Percentiles rank a stretch among this genome's conserved stretches.
phyloP scores from a whole-genome alignment of 2,329 filamentous ascomycete genomes.

The Diaporthe aspalathi region DNA sequence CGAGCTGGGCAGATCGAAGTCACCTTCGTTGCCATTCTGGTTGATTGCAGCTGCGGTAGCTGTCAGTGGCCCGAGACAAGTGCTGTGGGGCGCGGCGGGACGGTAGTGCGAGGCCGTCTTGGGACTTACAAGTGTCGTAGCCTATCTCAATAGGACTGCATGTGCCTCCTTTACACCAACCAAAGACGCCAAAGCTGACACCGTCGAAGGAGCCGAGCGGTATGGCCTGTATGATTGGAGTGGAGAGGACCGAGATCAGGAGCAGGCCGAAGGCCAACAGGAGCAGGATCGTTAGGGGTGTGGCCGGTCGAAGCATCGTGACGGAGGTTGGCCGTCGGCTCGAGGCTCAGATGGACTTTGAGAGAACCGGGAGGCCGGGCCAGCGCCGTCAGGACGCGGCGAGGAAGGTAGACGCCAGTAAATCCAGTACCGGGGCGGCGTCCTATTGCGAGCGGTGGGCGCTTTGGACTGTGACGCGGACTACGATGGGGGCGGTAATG shows the following conservation, averaged over 20 bases:
- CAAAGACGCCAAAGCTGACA: conserved; percentile 91
- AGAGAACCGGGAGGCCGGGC: conserved; percentile 44
- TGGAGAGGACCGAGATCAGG: conserved; percentile 88
- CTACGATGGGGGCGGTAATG: neutral
- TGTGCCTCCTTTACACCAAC: conserved; percentile 75
- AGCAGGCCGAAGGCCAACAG: conserved; percentile 87
- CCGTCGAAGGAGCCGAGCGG: conserved; percentile 82
- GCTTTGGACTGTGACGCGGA: neutral
- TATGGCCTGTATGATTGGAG: conserved; percentile 87
- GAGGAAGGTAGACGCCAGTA: conserved; percentile 39
- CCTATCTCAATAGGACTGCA: conserved; percentile 85
- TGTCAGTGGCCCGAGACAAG: conserved; percentile 5
- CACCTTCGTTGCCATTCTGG: conserved; percentile 41
- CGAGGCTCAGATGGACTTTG: conserved; percentile 31
- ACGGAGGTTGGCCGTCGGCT: conserved; percentile 45
- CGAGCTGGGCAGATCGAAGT: conserved; percentile 67
- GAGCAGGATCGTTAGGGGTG: conserved; percentile 87
- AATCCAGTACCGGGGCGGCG: neutral
- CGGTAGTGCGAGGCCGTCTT: conserved; percentile 23
- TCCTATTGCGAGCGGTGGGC: conserved; percentile 15
- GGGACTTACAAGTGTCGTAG: conserved; percentile 81
- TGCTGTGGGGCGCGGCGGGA: neutral
- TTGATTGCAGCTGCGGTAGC: conserved; percentile 28
- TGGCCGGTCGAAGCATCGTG: conserved; percentile 90
- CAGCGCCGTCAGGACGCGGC: conserved; percentile 61